phyloP scores from a whole-genome alignment of 2,329 filamentous ascomycete species.

The Talaromyces piceae region DNA sequence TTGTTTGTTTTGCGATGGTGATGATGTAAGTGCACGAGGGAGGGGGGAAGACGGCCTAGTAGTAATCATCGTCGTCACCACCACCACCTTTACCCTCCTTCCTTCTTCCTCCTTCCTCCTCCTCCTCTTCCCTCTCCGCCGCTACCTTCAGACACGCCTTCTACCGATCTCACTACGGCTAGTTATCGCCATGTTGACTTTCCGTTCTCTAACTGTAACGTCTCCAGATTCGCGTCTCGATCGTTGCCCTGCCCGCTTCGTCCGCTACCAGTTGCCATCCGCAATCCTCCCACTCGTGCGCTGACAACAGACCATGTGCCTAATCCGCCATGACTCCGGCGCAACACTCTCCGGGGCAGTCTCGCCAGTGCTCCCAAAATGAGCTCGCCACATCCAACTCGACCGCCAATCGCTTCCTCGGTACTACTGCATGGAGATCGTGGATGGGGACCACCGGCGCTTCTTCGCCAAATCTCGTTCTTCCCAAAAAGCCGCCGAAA shows the following conservation, averaged over 20 bases:
- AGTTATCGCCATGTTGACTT: background rate
- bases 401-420: slow-evolving; percentile 34
- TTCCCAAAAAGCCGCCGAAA: background rate
- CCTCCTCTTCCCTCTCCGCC: too few species aligned
- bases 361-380: slow-evolving; percentile 13
- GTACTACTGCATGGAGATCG: slow-evolving; percentile 27
- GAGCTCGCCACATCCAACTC: slow-evolving; percentile 28
- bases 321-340: slow-evolving; percentile 10
- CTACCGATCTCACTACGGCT: too few species aligned
- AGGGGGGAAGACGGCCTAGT: slow-evolving; percentile 6
- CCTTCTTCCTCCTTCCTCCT: too few species aligned
- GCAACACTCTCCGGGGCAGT: slow-evolving; percentile 9
- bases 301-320: slow-evolving; percentile 10
- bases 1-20: background rate
- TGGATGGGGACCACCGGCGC: slow-evolving; percentile 28
- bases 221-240: too few species aligned
- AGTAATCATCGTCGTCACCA: slow-evolving; percentile 23
- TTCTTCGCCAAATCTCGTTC: background rate
- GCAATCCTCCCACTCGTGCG: background rate
- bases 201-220: background rate
- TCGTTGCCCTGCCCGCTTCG: background rate
- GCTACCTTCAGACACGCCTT: too few species aligned
- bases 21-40: background rate
- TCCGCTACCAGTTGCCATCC: background rate
- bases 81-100: too few species aligned